Percentiles rank a stretch among this genome's conserved stretches.
Conservation (phyloP, 2,329 filamentous ascomycete species). For the Cordyceps javanica region DNA sequence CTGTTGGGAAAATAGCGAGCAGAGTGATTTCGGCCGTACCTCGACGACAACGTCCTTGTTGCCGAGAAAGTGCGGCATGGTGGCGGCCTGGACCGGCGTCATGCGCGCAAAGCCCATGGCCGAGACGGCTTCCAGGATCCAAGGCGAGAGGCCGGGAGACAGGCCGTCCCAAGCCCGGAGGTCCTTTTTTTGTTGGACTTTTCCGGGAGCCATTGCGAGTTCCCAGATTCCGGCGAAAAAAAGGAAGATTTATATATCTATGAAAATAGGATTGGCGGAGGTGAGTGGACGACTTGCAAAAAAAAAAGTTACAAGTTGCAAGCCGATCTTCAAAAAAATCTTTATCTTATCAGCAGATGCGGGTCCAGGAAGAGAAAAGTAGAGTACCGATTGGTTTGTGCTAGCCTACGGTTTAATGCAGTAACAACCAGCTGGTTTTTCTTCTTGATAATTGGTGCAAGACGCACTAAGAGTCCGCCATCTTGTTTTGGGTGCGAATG, state of each 20-base stretch:
- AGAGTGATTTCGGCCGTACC: constrained; percentile 30
- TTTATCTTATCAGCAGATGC: constrained; percentile 36
- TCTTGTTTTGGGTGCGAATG: background rate
- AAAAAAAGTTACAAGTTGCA: constrained; percentile 4
- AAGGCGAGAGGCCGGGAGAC: constrained; percentile 44
- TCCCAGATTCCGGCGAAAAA: background rate
- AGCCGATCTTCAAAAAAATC: constrained; percentile 4
- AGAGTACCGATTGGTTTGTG: too few species aligned
- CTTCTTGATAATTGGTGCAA: too few species aligned
- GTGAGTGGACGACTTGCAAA: constrained; percentile 10
- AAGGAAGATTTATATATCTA: background rate
- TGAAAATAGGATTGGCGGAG: constrained; percentile 6
- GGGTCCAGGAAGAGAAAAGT: constrained; percentile 39
- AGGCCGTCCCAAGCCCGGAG: constrained; percentile 40
- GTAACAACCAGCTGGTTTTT: too few species aligned
- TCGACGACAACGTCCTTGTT: constrained; percentile 93
- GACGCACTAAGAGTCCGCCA: too few species aligned
- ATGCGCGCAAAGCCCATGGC: constrained; percentile 82
- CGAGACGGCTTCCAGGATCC: constrained; percentile 77
- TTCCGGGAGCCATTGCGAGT: constrained; percentile 27
- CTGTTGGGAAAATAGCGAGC: too few species aligned
- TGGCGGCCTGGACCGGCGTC: constrained; percentile 92
- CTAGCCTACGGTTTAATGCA: too few species aligned
- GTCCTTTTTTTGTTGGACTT: constrained; percentile 35
- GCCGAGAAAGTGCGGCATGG: constrained; percentile 79